Evolutionary conservation across 371 early-diverging fungal species (phyloP).

Genomic region (Syncephalastrum monosporum): DNA sequence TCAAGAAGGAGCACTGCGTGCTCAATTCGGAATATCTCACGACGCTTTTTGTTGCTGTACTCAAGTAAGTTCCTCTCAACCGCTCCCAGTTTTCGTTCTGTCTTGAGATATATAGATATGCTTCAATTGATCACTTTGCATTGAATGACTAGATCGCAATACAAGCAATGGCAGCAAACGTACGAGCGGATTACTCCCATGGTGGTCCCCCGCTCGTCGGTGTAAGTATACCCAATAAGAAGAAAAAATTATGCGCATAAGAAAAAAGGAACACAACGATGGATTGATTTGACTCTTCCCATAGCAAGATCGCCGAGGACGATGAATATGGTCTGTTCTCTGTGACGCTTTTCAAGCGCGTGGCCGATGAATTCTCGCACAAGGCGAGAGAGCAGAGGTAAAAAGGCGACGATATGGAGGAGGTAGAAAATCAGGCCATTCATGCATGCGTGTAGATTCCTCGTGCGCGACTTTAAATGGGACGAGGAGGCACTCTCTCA

Average conservation of each 20-base stretch:
- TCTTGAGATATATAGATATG: too few species aligned
- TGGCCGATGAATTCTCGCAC: conserved; percentile 84
- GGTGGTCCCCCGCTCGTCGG: conserved; percentile 95
- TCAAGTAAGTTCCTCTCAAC: conserved; percentile 60
- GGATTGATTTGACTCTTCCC: too few species aligned
- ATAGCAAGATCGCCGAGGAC: conserved; percentile 85
- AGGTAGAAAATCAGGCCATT: background rate
- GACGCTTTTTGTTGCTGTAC: conserved; percentile 94
- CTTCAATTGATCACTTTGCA: too few species aligned
- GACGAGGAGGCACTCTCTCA: conserved; percentile 74
- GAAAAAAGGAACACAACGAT: background rate
- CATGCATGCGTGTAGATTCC: conserved; percentile 55
- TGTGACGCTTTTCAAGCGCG: conserved; percentile 88
- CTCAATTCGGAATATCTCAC: conserved; percentile 90
- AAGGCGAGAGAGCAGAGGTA: conserved; percentile 88
- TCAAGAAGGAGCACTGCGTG: conserved; percentile 89
- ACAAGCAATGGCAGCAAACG: conserved; percentile 78
- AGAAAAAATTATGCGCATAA: background rate
- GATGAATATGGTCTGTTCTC: conserved; percentile 90
- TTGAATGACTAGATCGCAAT: conserved; percentile 5
- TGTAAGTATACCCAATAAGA: conserved; percentile 49
- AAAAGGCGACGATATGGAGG: conserved; percentile 10
- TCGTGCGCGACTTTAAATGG: conserved; percentile 93
- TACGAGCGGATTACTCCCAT: conserved; percentile 91
- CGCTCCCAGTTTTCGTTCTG: too few species aligned